These are phyloP conservation scores for Pichia sp. DNA, from an alignment of 1,139 yeast genomes.

Conservation along the genomic window DNA sequence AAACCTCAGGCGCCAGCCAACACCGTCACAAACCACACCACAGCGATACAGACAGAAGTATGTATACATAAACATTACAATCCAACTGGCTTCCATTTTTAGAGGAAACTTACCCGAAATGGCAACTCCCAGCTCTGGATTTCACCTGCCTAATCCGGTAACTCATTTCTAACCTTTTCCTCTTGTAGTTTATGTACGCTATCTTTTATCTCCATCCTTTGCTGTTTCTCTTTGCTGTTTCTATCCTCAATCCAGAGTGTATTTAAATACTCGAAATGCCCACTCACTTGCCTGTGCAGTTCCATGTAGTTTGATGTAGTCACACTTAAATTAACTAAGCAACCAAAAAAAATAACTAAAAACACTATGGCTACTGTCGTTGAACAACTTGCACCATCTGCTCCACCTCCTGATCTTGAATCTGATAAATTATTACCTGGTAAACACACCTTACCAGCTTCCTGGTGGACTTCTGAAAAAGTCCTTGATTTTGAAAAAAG, in stretches of 20 bases:
- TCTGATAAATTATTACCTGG: slow-evolving; percentile 31
- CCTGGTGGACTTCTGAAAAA: slow-evolving; percentile 59
- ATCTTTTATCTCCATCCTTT: neutral
- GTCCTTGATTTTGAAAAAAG: slow-evolving; percentile 53
- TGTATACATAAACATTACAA: too few species aligned
- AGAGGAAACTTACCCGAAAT: neutral
- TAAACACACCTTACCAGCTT: slow-evolving; percentile 56
- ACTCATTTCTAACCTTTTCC: neutral
- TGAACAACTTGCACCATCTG: slow-evolving; percentile 20
- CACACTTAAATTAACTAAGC: neutral
- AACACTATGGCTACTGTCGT: slow-evolving; percentile 17
- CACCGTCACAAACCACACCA: too few species aligned
- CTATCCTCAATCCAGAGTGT: neutral
- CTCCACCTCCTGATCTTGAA: slow-evolving; percentile 23
- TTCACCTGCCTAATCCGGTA: neutral
- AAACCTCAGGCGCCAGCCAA: too few species aligned
- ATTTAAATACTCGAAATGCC: neutral
- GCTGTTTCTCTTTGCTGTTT: too few species aligned
- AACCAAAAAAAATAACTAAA: neutral
- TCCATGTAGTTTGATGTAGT: neutral
- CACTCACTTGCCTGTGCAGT: neutral
- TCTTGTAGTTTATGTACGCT: neutral
- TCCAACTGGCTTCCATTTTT: neutral
- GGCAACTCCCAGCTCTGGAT: neutral
- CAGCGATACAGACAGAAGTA: too few species aligned